phyloP scores from a whole-genome alignment of 148 eudicot genomes.

The Cornus florida region DNA sequence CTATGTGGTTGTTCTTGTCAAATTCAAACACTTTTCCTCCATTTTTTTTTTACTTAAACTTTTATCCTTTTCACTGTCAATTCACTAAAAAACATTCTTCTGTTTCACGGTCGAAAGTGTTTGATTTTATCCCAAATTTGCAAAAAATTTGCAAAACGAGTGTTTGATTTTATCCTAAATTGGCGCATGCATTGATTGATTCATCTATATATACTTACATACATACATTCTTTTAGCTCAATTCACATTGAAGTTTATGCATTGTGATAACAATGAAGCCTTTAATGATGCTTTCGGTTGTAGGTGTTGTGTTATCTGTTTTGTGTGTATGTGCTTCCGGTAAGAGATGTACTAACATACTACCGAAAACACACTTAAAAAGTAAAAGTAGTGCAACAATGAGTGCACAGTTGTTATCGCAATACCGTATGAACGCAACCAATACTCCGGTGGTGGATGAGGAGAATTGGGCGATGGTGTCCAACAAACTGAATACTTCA shows the following conservation, averaged over 20 bases:
- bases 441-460: slow-evolving; percentile 70
- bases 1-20: too few species aligned
- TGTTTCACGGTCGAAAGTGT: slow-evolving; percentile 6
- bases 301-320: slow-evolving; percentile 20
- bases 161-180: too few species aligned
- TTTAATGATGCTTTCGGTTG: background rate
- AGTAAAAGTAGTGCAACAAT: slow-evolving; percentile 42
- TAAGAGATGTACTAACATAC: too few species aligned
- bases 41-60: too few species aligned
- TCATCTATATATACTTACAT: background rate
- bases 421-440: slow-evolving; percentile 60
- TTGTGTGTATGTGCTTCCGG: slow-evolving; percentile 10
- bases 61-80: too few species aligned
- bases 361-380: too few species aligned
- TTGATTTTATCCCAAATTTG: background rate
- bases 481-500: slow-evolving; percentile 55
- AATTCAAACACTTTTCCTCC: background rate
- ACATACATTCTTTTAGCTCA: background rate
- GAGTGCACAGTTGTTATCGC: slow-evolving; percentile 59
- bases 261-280: background rate
- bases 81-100: background rate
- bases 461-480: slow-evolving; percentile 60
- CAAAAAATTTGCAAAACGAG: too few species aligned
- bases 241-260: background rate
- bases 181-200: background rate